Evolutionary conservation across 345 rosid species (phyloP), one percentile per base, ranked within the genome.

Genomic region (Salix purpurea): DNA sequence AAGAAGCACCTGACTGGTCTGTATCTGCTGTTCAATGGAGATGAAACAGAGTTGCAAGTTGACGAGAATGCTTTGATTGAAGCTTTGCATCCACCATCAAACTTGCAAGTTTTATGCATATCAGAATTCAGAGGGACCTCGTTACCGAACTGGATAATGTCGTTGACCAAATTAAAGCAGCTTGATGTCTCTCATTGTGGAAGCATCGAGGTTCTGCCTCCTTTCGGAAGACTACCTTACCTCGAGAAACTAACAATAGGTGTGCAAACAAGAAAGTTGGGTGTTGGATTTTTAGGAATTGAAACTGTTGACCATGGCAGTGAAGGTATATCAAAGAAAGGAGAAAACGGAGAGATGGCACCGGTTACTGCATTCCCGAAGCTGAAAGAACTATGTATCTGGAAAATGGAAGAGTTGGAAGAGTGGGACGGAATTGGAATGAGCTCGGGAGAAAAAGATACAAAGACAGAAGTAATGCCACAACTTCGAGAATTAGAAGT

Each of bases 221-320:
- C 72, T 26, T 62, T 77, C 10, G 84, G 81, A n/a, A 65, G 46
- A 19, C 32, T 82, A n/a, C 66, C 71, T 8, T 56, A 26, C 10
- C 85, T 82, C 13, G 85, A 58, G 26, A n/a, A 37, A n/a, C 85
- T 78, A n/a, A 1, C 11, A 6, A 21, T 75, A 28, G 7, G 26
- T 4, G 32, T 80, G 66, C 7, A 18, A 6, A 24, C 66, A 16
- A 67, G 40, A 39, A 61, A 14, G 30, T 69, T 79, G 36, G 66
- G 74, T 54, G 34, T 18, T 46, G 84, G 77, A 19, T 73, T 77
- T 12, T 30, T 76, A 50, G 78, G 75, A 16, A 23, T 71, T 30
- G 42, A 18, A 14, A 23, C 2, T 26, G 37, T 36, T 28, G n/a
- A 8, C 4, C 19, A 32, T 23, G 39, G 44, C 44, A 40, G 44